Percentiles rank a stretch among this genome's conserved stretches.
Evolutionary conservation across 192 early-diverging fungal genomes (phyloP).

Genomic region (Podila minutissima): DNA sequence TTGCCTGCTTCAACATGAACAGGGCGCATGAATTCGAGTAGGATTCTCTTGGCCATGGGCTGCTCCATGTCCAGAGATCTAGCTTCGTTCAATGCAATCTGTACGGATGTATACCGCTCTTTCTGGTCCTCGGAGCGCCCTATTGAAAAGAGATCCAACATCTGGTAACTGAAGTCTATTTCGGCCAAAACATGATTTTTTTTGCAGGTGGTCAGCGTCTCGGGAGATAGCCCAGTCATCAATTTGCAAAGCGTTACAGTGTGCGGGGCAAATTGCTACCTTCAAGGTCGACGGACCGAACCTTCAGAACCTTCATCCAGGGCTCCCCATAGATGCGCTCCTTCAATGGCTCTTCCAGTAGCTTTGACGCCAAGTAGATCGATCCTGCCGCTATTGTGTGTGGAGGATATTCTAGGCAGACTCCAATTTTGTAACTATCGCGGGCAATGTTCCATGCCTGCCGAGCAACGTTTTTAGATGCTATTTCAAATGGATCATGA

Average conservation of each 20-base stretch:
- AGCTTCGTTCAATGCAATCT: conserved; percentile 61
- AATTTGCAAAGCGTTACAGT: too few relatives aligned
- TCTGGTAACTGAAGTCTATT: conserved; percentile 61
- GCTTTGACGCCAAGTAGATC: conserved; percentile 63
- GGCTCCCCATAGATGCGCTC: conserved; percentile 44
- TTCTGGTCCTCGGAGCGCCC: conserved; percentile 40
- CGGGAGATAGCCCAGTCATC: not conserved
- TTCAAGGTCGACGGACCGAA: conserved; percentile 65
- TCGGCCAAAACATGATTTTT: not conserved
- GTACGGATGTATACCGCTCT: conserved; percentile 53
- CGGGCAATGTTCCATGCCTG: conserved; percentile 62
- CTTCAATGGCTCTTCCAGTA: conserved; percentile 53
- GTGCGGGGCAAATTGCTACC: conserved; percentile 42
- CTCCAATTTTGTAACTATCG: conserved; percentile 63
- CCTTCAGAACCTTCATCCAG: conserved; percentile 61
- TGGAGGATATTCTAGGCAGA: conserved; percentile 70
- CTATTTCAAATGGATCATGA: conserved; percentile 10
- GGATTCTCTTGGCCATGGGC: conserved; percentile 27
- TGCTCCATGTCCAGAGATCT: conserved; percentile 31
- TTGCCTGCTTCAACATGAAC: conserved; percentile 31
- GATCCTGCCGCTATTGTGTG: conserved; percentile 70
- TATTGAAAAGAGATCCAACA: conserved; percentile 60
- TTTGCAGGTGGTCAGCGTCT: not conserved
- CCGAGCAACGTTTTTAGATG: conserved; percentile 55
- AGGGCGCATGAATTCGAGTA: conserved; percentile 22